Base-by-base conservation (phyloP, 352 stramenopile species). In the Phytophthora podocarpi region DNA sequence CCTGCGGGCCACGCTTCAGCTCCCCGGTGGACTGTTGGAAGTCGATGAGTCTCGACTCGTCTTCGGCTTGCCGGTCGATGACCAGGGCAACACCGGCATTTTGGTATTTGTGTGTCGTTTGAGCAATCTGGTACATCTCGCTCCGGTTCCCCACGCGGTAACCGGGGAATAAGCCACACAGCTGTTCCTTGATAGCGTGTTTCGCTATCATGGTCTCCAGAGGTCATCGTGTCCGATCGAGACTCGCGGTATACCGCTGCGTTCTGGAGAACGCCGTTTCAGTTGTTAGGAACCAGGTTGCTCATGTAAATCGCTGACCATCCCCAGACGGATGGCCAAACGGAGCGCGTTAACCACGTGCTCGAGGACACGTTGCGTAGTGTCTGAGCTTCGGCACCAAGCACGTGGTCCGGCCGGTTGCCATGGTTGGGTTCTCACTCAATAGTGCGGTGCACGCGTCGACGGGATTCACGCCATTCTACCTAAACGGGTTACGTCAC, bases 81-180 rank as follows among this genome's bases (percentile, higher is more conserved):
- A 5, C 1, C 10, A 31, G 0, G 48, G 43, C 2, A 52, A 59
- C 11, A 67, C 55, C 0, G 56, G 59, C 4, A 59, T 76, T 26
- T 5, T 77, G 0, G 64, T 72, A 2, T 59, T 74, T 11, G 63
- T 77, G 12, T 59, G 70, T 2, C 56, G 52, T 5, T 57, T 76
- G 32, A 76, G 54, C 23, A 76, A 74, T 47, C 67, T 68, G 55
- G 16, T 64, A 0, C 53, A 76, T 26, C 49, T 75, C 24, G 36
- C 43, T 20, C 15, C 57, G 2, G 32, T 37, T 15, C 32, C 3
- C 18, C 12, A 37, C 10, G 42, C 40, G 0, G 59, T 75, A 31
- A 56, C 48, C 0, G 63, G 58, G 5, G 5, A 54, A 59, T 1
- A 42, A 59, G 15, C 23, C 26, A 53, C 59, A 3, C 18, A 3